Percentiles rank a stretch among this genome's conserved stretches.
phyloP scores from a whole-genome alignment of 106 monocot species.

The Acorus calamus region DNA sequence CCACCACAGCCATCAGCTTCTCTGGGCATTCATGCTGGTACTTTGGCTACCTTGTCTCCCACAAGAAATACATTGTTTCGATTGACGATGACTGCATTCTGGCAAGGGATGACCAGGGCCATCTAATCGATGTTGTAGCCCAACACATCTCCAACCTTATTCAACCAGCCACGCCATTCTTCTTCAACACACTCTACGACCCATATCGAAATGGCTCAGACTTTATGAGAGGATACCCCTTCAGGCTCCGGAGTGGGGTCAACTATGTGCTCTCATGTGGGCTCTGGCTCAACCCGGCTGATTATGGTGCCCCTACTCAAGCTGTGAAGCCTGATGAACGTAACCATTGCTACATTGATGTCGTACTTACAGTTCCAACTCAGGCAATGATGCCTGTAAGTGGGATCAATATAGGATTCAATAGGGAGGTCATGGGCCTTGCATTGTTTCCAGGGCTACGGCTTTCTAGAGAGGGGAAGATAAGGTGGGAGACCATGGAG shows the following conservation, averaged over 20 bases:
- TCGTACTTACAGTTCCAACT: conserved; percentile 70
- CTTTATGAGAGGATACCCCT: conserved; percentile 89
- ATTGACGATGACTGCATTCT: conserved; percentile 73
- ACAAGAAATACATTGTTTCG: conserved; percentile 69
- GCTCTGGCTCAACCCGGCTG: conserved; percentile 62
- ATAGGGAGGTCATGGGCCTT: conserved; percentile 59
- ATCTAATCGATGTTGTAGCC: conserved; percentile 33
- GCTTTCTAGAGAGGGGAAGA: conserved; percentile 51
- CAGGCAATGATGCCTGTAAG: conserved; percentile 48
- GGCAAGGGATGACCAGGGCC: conserved; percentile 29
- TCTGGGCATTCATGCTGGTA: conserved; percentile 80
- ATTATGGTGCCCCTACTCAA: conserved; percentile 67
- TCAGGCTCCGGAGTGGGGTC: conserved; percentile 63
- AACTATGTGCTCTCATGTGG: conserved; percentile 63
- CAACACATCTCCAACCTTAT: conserved; percentile 69
- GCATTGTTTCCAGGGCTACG: conserved; percentile 49
- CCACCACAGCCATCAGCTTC: conserved; percentile 40
- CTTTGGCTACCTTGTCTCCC: conserved; percentile 81
- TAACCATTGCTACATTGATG: conserved; percentile 62
- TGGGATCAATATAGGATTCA: conserved; percentile 73
- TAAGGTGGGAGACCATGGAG: conserved; percentile 66
- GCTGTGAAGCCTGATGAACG: conserved; percentile 37
- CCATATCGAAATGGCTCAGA: conserved; percentile 65
- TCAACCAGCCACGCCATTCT: conserved; percentile 79
- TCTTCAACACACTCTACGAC: conserved; percentile 92